Evolutionary conservation across 768 basidiomycete species (phyloP), one percentile per base, ranked within the genome.

Genomic region (Tulasnella sp.): DNA sequence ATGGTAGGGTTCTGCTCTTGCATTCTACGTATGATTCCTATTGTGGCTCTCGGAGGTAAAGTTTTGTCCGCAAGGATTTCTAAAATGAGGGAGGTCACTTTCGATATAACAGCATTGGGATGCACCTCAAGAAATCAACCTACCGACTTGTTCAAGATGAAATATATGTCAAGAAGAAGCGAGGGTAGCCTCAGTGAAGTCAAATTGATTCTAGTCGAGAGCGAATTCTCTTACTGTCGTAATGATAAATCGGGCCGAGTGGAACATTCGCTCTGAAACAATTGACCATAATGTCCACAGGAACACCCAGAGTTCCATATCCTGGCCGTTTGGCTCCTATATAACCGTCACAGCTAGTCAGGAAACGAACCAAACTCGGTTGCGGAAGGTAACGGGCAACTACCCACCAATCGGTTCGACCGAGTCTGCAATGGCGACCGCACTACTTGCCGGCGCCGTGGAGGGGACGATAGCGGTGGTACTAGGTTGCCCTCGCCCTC

Each of bases 251-350:
- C 37, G 87, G 86, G 6, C 82, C 83, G 29, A 90, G 86, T 0
- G 92, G 89, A 17, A 91, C 88, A 0, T 86, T 84, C 5, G 88
- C 88, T 58, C 80, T 81, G 79, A 92, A 94, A 71, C 90, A 90
- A 81, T 94, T 94, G 38, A 88, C 85, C 12, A 76, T 78, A 7
- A 89, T 84, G 17, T 78, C 79, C 31, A 86, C 83, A 1, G 81
- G 79, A 31, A 81, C 84, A 3, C 92, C 93, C 9, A 85, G 85
- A 0, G 84, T 85, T 36, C 91, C 92, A 79, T 86, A 91, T 45
- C 85, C 87, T 39, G 90, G 86, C 42, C 93, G 85, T 79, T 86
- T 90, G 45, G 93, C 93, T 22, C 91, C 92, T 52, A 92, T 1
- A 25, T 34, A 11, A 14, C 11, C 11, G 1, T 34, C 58, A 22